Evolutionary conservation across 768 basidiomycete genomes (phyloP).

Genomic region (Lactifluus subvellereus): DNA sequence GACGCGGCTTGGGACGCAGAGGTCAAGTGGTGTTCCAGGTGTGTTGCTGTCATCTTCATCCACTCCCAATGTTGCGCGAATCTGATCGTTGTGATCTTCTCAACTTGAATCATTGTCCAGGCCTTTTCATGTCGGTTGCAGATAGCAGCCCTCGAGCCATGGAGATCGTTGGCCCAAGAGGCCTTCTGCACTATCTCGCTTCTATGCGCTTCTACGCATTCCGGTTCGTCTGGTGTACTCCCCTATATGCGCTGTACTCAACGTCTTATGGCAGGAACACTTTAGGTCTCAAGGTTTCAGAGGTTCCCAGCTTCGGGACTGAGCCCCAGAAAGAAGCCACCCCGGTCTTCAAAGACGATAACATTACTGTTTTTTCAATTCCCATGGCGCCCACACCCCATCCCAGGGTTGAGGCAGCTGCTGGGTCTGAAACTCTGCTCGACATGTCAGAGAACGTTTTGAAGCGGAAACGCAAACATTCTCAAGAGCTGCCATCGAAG

Average conservation of each 20-base stretch:
- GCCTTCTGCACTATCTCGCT: conserved; percentile 64
- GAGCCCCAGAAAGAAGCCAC: conserved; percentile 28
- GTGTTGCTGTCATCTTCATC: conserved; percentile 22
- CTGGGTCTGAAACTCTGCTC: background rate
- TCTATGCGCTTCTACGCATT: conserved; percentile 61
- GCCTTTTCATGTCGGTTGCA: conserved; percentile 73
- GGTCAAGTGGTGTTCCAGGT: conserved; percentile 73
- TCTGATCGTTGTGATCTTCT: background rate
- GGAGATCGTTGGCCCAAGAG: conserved; percentile 65
- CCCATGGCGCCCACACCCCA: conserved; percentile 33
- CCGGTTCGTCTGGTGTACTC: conserved; percentile 42
- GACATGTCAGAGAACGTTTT: conserved; percentile 17
- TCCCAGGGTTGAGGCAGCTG: background rate
- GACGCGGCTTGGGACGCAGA: conserved; percentile 55
- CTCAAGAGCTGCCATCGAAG: conserved; percentile 26
- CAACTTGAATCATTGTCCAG: conserved; percentile 33
- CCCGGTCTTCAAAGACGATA: conserved; percentile 56
- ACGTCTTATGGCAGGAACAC: conserved; percentile 38
- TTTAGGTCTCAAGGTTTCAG: conserved; percentile 42
- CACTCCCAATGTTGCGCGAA: background rate
- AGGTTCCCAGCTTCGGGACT: conserved; percentile 34
- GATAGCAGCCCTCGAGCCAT: conserved; percentile 59
- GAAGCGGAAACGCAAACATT: conserved; percentile 31
- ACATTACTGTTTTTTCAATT: conserved; percentile 59
- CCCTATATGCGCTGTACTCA: background rate